These are phyloP conservation scores for Mesostigma viride DNA, from an alignment of 139 green algal genomes.

Conservation along the genomic window DNA sequence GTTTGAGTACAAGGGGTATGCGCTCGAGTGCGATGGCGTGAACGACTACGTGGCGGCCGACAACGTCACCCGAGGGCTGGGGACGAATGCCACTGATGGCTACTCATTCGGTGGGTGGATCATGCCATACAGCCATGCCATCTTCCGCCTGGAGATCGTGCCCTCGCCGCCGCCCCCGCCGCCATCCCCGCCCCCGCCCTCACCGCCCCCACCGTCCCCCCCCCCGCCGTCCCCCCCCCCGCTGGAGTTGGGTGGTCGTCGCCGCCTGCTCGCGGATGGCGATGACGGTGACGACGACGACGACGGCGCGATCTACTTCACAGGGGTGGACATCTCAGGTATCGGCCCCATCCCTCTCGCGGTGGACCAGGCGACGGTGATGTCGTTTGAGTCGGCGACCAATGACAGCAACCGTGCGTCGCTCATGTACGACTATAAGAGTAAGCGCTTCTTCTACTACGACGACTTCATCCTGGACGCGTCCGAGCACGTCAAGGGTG, in stretches of 20 bases:
- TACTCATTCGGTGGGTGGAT: slow-evolving; percentile 14
- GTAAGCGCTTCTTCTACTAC: slow-evolving; percentile 24
- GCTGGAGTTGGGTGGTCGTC: not conserved
- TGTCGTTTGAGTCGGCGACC: slow-evolving; percentile 7
- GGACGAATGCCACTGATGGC: slow-evolving; percentile 7
- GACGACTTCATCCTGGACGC: slow-evolving; percentile 22
- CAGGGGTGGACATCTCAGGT: not conserved
- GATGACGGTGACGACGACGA: no score
- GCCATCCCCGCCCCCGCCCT: not conserved
- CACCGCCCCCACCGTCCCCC: no score
- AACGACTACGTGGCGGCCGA: not conserved
- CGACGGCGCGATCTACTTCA: not conserved
- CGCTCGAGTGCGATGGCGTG: slow-evolving; percentile 14
- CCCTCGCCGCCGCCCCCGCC: no score
- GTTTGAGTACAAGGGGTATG: slow-evolving; percentile 11
- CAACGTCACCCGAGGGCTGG: not conserved
- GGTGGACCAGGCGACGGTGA: not conserved
- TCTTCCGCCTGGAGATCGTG: no score
- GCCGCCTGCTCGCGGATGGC: not conserved
- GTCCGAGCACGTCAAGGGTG: not conserved
- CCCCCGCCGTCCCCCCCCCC: not conserved
- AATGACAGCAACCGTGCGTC: slow-evolving; percentile 4
- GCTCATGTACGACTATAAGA: slow-evolving; percentile 23
- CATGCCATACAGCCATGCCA: not conserved
- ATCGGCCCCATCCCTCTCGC: not conserved